These are phyloP conservation scores for Aspergillus nidulans DNA, from an alignment of 495 filamentous ascomycete genomes.

Conservation along the genomic window DNA sequence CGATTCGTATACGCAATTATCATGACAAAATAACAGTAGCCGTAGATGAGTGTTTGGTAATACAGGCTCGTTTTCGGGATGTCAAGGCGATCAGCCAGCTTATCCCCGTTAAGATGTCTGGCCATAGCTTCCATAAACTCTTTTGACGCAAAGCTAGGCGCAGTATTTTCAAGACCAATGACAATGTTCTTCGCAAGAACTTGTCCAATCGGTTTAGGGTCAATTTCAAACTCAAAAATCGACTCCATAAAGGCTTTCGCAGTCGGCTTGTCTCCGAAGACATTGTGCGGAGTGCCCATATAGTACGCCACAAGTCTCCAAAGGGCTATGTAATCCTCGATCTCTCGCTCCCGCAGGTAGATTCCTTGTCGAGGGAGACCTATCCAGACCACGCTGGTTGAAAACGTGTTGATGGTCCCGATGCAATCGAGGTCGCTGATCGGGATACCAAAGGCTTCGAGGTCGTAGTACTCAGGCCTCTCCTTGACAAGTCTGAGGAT, in stretches of 20 bases:
- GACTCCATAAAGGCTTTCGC: slow-evolving; percentile 64
- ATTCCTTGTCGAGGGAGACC: slow-evolving; percentile 71
- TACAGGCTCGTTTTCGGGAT: slow-evolving; percentile 52
- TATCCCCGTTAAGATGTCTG: slow-evolving; percentile 64
- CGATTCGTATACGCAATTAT: slow-evolving; percentile 50
- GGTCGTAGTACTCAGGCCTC: slow-evolving; percentile 59
- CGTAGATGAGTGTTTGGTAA: slow-evolving; percentile 57
- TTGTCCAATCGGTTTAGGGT: slow-evolving; percentile 55
- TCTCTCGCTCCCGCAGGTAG: slow-evolving; percentile 57
- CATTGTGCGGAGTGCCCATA: slow-evolving; percentile 60
- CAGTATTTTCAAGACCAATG: slow-evolving; percentile 53
- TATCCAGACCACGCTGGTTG: slow-evolving; percentile 60
- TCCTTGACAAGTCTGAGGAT: slow-evolving; percentile 55
- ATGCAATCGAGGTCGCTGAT: slow-evolving; percentile 74
- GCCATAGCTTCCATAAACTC: slow-evolving; percentile 63
- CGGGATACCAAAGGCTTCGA: slow-evolving; percentile 57
- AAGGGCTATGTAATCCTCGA: slow-evolving; percentile 64
- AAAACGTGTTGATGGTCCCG: slow-evolving; percentile 66
- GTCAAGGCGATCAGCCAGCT: slow-evolving; percentile 55
- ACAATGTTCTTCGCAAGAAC: slow-evolving; percentile 73
- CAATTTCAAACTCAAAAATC: slow-evolving; percentile 56
- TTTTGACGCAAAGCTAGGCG: slow-evolving; percentile 58
- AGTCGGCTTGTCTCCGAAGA: slow-evolving; percentile 48
- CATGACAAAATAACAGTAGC: slow-evolving; percentile 66
- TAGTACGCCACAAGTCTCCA: slow-evolving; percentile 73